These are phyloP conservation scores for Hypoxylon fragiforme DNA, from an alignment of 495 filamentous ascomycete species.

Conservation along the genomic window DNA sequence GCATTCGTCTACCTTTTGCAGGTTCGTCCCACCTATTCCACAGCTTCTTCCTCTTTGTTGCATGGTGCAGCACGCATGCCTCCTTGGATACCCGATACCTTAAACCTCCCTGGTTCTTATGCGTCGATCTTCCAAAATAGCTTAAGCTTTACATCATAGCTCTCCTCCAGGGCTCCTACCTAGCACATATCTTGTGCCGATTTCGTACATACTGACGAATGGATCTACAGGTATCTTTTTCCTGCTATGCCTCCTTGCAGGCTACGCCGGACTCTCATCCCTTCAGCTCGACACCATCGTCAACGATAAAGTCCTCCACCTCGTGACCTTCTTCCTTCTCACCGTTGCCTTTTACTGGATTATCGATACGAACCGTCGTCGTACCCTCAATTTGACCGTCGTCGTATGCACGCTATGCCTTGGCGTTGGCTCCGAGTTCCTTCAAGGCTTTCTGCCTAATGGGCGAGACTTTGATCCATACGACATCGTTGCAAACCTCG, in stretches of 20 bases:
- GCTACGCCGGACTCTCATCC: slow-evolving; percentile 74
- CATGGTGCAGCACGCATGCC: not conserved
- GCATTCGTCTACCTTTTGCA: slow-evolving; percentile 59
- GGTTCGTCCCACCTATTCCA: slow-evolving; percentile 46
- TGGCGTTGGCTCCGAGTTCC: slow-evolving; percentile 80
- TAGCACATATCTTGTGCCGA: not conserved
- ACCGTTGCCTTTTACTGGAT: slow-evolving; percentile 96
- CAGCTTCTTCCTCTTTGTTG: slow-evolving; percentile 7
- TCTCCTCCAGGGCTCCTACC: too few relatives aligned
- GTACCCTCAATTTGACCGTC: slow-evolving; percentile 83
- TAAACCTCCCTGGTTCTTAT: not conserved
- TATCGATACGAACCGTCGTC: slow-evolving; percentile 82
- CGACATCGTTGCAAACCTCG: slow-evolving; percentile 84
- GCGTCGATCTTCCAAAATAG: slow-evolving; percentile 4
- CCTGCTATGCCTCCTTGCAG: slow-evolving; percentile 73
- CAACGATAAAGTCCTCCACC: slow-evolving; percentile 91
- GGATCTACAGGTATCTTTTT: slow-evolving; percentile 67
- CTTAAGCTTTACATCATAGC: slow-evolving; percentile 8
- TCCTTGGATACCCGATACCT: not conserved
- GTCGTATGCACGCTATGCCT: slow-evolving; percentile 72
- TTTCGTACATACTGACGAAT: slow-evolving; percentile 5
- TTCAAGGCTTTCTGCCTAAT: slow-evolving; percentile 82
- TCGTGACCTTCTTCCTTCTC: slow-evolving; percentile 85
- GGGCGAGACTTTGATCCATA: slow-evolving; percentile 79
- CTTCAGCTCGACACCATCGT: slow-evolving; percentile 55